phyloP scores from a whole-genome alignment of 2,329 filamentous ascomycete genomes.

The Dactylella cylindrospora region DNA sequence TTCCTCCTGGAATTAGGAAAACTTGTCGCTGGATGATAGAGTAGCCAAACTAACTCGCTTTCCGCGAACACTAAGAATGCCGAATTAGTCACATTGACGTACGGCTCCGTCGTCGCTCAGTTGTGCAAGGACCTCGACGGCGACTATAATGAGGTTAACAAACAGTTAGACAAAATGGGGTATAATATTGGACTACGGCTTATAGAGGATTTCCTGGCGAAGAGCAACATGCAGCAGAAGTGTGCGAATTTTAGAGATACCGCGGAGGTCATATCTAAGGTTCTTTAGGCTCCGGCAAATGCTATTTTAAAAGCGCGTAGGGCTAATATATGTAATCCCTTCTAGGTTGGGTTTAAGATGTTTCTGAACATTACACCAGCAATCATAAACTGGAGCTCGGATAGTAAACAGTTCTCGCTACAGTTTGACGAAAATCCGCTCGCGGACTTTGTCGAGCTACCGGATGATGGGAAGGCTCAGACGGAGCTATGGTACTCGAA shows the following conservation, averaged over 20 bases:
- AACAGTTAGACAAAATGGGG: conserved; percentile 97
- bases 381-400: conserved; percentile 91
- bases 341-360: conserved; percentile 94
- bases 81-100: conserved; percentile 94
- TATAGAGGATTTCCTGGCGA: conserved; percentile 96
- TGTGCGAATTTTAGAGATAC: conserved; percentile 94
- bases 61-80: too few relatives aligned
- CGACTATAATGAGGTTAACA: conserved; percentile 94
- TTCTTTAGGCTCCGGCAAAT: too few relatives aligned
- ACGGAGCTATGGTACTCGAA: conserved; percentile 99
- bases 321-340: too few relatives aligned
- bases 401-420: conserved; percentile 94
- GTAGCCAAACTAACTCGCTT: too few relatives aligned
- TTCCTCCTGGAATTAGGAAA: conserved; percentile 6
- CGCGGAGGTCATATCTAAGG: conserved; percentile 93
- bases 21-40: too few relatives aligned
- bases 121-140: conserved; percentile 94
- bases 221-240: conserved; percentile 82
- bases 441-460: conserved; percentile 94
- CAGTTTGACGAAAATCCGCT: conserved; percentile 96
- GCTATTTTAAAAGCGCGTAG: too few relatives aligned
- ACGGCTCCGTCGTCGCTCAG: conserved; percentile 95
- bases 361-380: conserved; percentile 95
- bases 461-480: conserved; percentile 91
- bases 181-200: conserved; percentile 96